phyloP scores from a whole-genome alignment of 1,139 yeast species.

The Candida sp. region DNA sequence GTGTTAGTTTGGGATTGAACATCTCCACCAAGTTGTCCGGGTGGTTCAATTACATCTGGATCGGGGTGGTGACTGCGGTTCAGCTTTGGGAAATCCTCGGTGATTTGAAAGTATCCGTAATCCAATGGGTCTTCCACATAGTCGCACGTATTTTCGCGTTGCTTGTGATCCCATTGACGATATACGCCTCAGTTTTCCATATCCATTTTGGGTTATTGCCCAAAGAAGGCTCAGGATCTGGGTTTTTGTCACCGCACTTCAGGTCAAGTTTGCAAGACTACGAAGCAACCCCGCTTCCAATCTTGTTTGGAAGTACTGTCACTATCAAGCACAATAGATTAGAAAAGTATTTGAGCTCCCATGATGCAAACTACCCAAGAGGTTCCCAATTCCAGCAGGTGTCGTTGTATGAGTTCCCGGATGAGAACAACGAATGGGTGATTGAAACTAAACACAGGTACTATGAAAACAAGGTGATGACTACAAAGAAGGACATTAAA shows the following conservation, averaged over 20 bases:
- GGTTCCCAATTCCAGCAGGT: constrained; percentile 75
- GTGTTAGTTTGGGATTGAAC: constrained; percentile 56
- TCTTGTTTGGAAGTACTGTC: constrained; percentile 68
- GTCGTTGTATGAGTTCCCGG: constrained; percentile 57
- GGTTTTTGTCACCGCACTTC: constrained; percentile 59
- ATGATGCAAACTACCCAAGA: constrained; percentile 51
- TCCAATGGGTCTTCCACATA: constrained; percentile 33
- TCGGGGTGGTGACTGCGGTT: constrained; percentile 38
- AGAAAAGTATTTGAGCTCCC: constrained; percentile 75
- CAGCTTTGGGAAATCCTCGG: constrained; percentile 64
- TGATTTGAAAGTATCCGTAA: constrained; percentile 49
- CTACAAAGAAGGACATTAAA: constrained; percentile 39
- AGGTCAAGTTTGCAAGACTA: constrained; percentile 53
- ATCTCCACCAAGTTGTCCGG: constrained; percentile 62
- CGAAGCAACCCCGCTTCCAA: constrained; percentile 44
- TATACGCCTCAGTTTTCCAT: constrained; percentile 53
- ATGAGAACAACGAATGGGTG: constrained; percentile 67
- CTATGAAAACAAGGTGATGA: constrained; percentile 28
- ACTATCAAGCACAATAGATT: constrained; percentile 67
- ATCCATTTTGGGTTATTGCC: constrained; percentile 55
- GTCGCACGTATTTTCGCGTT: constrained; percentile 35
- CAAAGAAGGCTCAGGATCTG: constrained; percentile 53
- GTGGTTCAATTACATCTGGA: constrained; percentile 54
- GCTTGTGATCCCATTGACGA: constrained; percentile 49
- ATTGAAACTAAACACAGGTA: constrained; percentile 51